Conservation (phyloP, 2,329 filamentous ascomycete genomes). For the Xylariaceae sp. region DNA sequence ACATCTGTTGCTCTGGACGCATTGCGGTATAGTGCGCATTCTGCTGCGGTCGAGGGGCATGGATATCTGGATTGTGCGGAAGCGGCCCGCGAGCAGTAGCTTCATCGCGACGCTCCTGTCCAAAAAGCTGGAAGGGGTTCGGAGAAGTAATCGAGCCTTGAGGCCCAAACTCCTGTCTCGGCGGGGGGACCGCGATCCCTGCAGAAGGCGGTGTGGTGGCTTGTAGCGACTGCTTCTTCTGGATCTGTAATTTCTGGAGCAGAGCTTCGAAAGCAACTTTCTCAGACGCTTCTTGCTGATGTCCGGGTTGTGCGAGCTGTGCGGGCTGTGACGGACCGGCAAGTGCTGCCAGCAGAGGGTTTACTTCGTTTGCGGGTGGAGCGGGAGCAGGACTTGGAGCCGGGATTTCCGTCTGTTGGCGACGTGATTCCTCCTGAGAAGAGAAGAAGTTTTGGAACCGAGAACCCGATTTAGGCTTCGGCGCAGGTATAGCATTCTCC, state of each 20-base stretch:
- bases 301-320: constrained; percentile 4
- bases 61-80: constrained; percentile 44
- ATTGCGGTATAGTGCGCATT: constrained; percentile 39
- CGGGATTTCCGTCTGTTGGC: constrained; percentile 39
- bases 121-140: constrained; percentile 40
- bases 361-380: constrained; percentile 17
- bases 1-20: constrained; percentile 48
- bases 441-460: constrained; percentile 79
- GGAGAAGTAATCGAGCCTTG: constrained; percentile 38
- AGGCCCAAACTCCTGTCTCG: constrained; percentile 22
- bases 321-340: constrained; percentile 13
- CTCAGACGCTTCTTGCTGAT: constrained; percentile 54
- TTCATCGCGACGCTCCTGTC: constrained; percentile 37
- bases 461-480: constrained; percentile 55
- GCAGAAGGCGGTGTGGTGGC: constrained; percentile 37
- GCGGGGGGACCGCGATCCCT: constrained; percentile 20
- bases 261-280: constrained; percentile 81
- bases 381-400: constrained; percentile 31
- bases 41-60: constrained; percentile 39
- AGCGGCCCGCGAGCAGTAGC: constrained; percentile 32
- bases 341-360: constrained; percentile 23
- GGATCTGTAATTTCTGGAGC: constrained; percentile 74
- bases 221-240: constrained; percentile 40
- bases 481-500: constrained; percentile 30
- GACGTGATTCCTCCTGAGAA: constrained; percentile 45